Conservation (phyloP, 2,329 filamentous ascomycete species). For the Sporothrix euskadiensis region DNA sequence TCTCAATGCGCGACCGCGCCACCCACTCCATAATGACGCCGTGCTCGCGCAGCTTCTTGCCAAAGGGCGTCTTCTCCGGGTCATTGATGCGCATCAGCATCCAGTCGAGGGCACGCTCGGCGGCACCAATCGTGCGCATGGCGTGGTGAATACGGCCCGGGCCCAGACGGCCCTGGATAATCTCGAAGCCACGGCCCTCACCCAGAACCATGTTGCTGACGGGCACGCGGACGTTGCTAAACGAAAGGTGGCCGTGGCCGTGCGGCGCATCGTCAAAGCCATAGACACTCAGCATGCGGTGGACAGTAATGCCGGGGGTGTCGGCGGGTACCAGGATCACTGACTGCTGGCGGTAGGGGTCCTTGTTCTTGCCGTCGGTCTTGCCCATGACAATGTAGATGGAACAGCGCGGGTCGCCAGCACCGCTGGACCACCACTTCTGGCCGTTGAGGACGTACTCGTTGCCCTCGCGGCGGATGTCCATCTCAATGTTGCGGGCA, state of each 20-base stretch:
- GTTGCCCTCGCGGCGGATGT: constrained; percentile 78
- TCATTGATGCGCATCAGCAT: constrained; percentile 95
- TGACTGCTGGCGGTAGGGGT: constrained; percentile 87
- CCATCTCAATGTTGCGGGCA: constrained; percentile 87
- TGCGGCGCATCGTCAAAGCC: constrained; percentile 98
- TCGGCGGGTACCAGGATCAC: constrained; percentile 83
- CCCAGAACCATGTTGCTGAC: constrained; percentile 83
- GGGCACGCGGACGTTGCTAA: constrained; percentile 87
- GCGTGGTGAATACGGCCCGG: constrained; percentile 97
- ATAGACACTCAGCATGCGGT: constrained; percentile 91
- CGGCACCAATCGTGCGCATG: constrained; percentile 90
- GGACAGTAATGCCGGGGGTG: constrained; percentile 83
- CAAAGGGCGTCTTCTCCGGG: constrained; percentile 84
- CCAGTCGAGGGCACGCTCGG: constrained; percentile 90
- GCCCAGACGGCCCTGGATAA: constrained; percentile 94
- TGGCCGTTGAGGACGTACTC: constrained; percentile 89
- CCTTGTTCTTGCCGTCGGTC: constrained; percentile 71
- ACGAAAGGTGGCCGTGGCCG: constrained; percentile 89
- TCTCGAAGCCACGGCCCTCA: constrained; percentile 93
- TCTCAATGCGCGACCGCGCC: constrained; percentile 86
- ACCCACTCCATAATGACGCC: constrained; percentile 96
- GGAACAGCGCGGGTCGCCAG: constrained; percentile 87
- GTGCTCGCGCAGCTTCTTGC: constrained; percentile 81
- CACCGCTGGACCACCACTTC: constrained; percentile 99
- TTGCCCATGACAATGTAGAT: constrained; percentile 98